Percentiles rank a stretch among this genome's conserved stretches.
phyloP scores from a whole-genome alignment of 106 monocot species.

The Iris macrosiphon region DNA sequence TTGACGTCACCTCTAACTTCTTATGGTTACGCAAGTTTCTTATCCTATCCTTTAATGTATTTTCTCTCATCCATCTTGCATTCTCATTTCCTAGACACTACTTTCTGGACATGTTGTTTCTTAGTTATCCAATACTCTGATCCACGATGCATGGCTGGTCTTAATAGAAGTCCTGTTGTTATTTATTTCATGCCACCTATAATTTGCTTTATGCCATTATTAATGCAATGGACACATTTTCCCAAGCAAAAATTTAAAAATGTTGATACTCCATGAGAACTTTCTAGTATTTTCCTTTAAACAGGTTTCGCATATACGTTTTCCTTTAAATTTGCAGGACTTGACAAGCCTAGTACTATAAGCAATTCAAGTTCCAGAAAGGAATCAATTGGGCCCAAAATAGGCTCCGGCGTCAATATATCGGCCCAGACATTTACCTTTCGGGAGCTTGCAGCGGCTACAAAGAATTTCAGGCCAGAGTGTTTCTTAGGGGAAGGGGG shows the following conservation, averaged over 20 bases:
- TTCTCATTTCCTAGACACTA: too few relatives aligned
- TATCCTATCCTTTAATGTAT: too few relatives aligned
- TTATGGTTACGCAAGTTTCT: too few relatives aligned
- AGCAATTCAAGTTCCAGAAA: slow-evolving; percentile 8
- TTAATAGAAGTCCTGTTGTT: too few relatives aligned
- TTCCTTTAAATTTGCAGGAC: slow-evolving; percentile 1
- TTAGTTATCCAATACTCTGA: too few relatives aligned
- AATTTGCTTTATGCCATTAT: neutral
- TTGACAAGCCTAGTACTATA: neutral
- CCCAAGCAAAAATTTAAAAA: too few relatives aligned
- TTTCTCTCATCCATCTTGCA: too few relatives aligned
- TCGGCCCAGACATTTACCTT: slow-evolving; percentile 55
- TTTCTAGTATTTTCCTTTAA: neutral
- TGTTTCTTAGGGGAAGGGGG: slow-evolving; percentile 58
- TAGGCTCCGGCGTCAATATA: slow-evolving; percentile 14
- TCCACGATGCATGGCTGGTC: too few relatives aligned
- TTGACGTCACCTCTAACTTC: too few relatives aligned
- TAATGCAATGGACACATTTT: too few relatives aligned
- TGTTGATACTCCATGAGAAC: neutral
- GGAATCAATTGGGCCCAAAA: slow-evolving; percentile 8
- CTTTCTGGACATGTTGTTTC: too few relatives aligned
- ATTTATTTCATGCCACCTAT: neutral
- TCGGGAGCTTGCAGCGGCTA: slow-evolving; percentile 47
- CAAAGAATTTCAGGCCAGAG: slow-evolving; percentile 46
- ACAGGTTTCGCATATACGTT: neutral